Evolutionary conservation across 164 flowering plant genomes (phyloP).

Genomic region (Protea cynaroides): DNA sequence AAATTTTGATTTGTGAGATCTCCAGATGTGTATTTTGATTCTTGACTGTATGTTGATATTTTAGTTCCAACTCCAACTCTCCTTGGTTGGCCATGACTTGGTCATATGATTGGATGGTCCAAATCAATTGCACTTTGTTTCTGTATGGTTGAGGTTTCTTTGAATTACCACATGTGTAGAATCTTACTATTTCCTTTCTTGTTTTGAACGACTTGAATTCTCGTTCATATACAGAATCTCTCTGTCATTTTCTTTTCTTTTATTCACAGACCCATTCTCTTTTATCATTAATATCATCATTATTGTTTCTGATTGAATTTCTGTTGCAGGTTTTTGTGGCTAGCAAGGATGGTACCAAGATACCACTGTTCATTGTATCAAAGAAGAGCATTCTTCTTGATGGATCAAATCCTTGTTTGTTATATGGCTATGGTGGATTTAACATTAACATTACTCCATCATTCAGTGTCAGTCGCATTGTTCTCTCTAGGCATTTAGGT

Average conservation of each 20-base stretch:
- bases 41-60: too few relatives aligned
- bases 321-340: constrained; percentile 71
- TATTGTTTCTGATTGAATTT: background rate
- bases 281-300: too few relatives aligned
- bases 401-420: constrained; percentile 87
- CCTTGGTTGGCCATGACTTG: too few relatives aligned
- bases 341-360: constrained; percentile 89
- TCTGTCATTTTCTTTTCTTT: background rate
- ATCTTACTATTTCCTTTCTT: too few relatives aligned
- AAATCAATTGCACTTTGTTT: too few relatives aligned
- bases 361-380: constrained; percentile 84
- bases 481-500: constrained; percentile 73
- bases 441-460: constrained; percentile 86
- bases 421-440: constrained; percentile 97
- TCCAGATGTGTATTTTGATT: too few relatives aligned
- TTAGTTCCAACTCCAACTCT: too few relatives aligned
- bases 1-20: too few relatives aligned
- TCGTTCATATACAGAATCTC: background rate
- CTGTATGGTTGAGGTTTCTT: too few relatives aligned
- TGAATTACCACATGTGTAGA: too few relatives aligned
- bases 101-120: too few relatives aligned
- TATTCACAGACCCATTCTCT: too few relatives aligned
- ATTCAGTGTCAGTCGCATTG: constrained; percentile 62
- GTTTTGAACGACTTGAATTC: background rate
- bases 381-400: constrained; percentile 65